Evolutionary conservation across 148 eudicot species (phyloP).

Genomic region (Rheum nobile): DNA sequence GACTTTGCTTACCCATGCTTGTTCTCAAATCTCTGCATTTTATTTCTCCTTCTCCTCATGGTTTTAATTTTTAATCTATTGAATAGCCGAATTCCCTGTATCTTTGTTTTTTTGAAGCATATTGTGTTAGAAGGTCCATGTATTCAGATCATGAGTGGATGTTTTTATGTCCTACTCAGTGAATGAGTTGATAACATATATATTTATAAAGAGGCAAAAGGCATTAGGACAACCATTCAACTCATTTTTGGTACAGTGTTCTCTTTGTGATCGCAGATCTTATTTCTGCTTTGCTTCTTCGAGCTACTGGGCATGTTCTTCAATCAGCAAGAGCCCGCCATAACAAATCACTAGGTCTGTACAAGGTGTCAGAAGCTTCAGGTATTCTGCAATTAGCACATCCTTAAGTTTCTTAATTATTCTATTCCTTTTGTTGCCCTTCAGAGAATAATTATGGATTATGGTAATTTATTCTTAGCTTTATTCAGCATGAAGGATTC

Average conservation of each 20-base stretch:
- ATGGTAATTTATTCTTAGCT: not conserved
- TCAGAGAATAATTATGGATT: not conserved
- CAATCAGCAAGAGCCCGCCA: conserved; percentile 38
- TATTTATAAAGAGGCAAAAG: not conserved
- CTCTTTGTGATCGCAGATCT: conserved; percentile 96
- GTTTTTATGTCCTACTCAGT: not conserved
- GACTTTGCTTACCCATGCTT: not conserved
- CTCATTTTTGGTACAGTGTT: conserved; percentile 69
- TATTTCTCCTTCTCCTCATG: not conserved
- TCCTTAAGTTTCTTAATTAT: not conserved
- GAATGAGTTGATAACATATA: not conserved
- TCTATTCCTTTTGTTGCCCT: not conserved
- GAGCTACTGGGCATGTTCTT: conserved; percentile 61
- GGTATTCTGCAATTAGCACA: conserved; percentile 24
- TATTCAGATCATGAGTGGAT: not conserved
- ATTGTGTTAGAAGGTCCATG: not conserved
- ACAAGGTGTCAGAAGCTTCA: conserved; percentile 25
- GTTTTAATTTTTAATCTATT: not conserved
- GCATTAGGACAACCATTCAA: conserved; percentile 13
- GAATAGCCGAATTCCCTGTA: not conserved
- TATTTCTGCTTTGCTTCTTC: conserved; percentile 69
- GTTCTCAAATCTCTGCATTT: not conserved
- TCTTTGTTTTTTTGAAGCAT: not conserved
- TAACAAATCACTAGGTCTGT: conserved; percentile 50
- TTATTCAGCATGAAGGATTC: not conserved